Evolutionary conservation across 805 yeast species (phyloP).

Genomic region (Candida ortonii): DNA sequence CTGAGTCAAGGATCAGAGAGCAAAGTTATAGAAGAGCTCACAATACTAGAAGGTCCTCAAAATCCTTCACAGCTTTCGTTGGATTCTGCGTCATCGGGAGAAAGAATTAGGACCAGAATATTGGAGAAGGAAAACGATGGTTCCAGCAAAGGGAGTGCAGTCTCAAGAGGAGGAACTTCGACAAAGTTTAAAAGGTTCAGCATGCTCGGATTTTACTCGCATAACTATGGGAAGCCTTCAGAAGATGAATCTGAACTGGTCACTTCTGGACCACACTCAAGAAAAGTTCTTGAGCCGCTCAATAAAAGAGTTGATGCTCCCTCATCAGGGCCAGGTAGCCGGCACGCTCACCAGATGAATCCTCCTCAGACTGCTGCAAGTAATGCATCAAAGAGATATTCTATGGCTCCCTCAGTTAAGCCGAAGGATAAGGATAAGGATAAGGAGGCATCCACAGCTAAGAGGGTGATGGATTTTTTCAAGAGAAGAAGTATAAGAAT

Average conservation of each 20-base stretch:
- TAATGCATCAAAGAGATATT: no score
- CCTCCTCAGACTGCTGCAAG: constrained; percentile 33
- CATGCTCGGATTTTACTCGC: constrained; percentile 31
- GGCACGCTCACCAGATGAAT: constrained; percentile 10
- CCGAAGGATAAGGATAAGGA: constrained; percentile 18
- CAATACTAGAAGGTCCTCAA: no score
- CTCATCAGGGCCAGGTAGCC: not conserved
- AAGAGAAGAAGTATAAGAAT: constrained; percentile 56
- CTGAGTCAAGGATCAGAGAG: no score
- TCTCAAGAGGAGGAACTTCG: constrained; percentile 12
- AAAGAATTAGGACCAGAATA: constrained; percentile 11
- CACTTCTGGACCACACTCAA: constrained; percentile 10
- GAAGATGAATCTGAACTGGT: constrained; percentile 8
- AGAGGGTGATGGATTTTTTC: constrained; percentile 74
- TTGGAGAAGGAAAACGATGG: constrained; percentile 26
- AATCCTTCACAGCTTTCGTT: no score
- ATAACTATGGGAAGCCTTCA: constrained; percentile 11
- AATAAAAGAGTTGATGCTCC: constrained; percentile 13
- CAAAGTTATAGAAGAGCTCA: no score
- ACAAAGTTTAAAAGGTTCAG: constrained; percentile 33
- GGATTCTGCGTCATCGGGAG: no score
- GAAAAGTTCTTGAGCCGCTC: constrained; percentile 17
- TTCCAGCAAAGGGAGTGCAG: constrained; percentile 18
- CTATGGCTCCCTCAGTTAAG: constrained; percentile 22
- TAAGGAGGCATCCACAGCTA: constrained; percentile 71